These are phyloP conservation scores for Haematococcus sp. DNA, from an alignment of 139 green algal genomes.

Conservation along the genomic window DNA sequence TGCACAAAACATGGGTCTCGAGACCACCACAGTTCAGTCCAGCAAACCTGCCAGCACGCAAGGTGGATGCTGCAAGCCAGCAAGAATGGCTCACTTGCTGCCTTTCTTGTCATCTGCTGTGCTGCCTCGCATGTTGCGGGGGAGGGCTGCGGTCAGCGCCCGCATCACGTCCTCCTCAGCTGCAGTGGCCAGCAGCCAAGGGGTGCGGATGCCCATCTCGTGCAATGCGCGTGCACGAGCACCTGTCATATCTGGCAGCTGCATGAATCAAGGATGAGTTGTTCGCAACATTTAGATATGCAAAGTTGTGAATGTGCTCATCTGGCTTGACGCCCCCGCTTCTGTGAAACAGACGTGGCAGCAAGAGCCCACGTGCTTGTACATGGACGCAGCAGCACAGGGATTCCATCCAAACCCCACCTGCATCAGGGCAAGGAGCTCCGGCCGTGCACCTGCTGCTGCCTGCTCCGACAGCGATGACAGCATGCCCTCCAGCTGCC, in stretches of 20 bases:
- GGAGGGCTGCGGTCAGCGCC: conserved; percentile 13
- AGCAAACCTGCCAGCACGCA: too few species aligned
- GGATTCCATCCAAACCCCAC: conserved; percentile 10
- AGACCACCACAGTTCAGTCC: too few species aligned
- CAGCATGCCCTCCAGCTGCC: conserved; percentile 47
- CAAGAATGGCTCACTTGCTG: not conserved
- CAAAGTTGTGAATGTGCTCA: not conserved
- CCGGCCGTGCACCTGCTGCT: conserved; percentile 46
- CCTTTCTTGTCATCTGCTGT: not conserved
- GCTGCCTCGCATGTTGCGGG: conserved; percentile 2
- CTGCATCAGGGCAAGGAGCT: conserved; percentile 65
- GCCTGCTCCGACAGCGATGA: conserved; percentile 40
- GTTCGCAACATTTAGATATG: not conserved
- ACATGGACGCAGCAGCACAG: too few species aligned
- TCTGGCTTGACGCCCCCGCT: not conserved
- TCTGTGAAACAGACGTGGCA: not conserved
- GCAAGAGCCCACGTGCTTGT: not conserved
- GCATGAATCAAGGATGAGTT: not conserved
- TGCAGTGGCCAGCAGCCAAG: conserved; percentile 31
- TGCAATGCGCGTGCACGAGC: conserved; percentile 42
- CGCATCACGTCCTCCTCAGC: conserved; percentile 23
- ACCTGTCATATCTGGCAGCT: conserved; percentile 45
- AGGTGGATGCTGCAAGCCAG: conserved; percentile 8
- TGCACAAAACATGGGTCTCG: too few species aligned
- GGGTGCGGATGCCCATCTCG: conserved; percentile 34